Percentiles rank a stretch among this genome's conserved stretches.
phyloP scores from a whole-genome alignment of 345 rosid species.

The Aquilaria malaccensis region DNA sequence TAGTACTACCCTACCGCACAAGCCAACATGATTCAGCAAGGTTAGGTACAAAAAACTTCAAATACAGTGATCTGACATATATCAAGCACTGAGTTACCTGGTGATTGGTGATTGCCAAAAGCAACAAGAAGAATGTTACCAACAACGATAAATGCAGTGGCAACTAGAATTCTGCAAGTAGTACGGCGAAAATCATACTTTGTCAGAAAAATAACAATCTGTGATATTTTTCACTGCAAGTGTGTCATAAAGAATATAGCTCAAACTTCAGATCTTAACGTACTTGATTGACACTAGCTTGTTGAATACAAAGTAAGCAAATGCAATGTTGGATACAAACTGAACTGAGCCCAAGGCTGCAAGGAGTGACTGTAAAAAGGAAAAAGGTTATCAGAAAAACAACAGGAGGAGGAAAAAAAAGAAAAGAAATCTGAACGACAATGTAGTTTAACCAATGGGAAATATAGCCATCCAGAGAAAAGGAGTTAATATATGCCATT shows the following conservation, averaged over 20 bases:
- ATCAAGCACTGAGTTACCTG: slow-evolving; percentile 42
- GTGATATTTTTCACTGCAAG: neutral
- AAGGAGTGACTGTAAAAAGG: slow-evolving; percentile 78
- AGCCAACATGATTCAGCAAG: no score
- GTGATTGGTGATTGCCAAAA: slow-evolving; percentile 97
- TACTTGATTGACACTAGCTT: slow-evolving; percentile 94
- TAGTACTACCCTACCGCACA: no score
- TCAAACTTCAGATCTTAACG: slow-evolving; percentile 31
- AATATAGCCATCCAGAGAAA: no score
- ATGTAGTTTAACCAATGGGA: no score
- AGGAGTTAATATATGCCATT: no score
- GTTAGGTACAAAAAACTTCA: no score
- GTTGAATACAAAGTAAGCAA: slow-evolving; percentile 83
- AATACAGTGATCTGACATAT: no score
- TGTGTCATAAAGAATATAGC: slow-evolving; percentile 11
- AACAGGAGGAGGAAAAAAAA: neutral
- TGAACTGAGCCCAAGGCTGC: slow-evolving; percentile 99
- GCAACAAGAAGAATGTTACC: slow-evolving; percentile 95
- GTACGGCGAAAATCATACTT: slow-evolving; percentile 8
- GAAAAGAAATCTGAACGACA: no score
- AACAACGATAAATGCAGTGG: slow-evolving; percentile 90
- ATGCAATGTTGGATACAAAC: slow-evolving; percentile 93
- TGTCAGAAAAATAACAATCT: slow-evolving; percentile 4
- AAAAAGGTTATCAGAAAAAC: slow-evolving; percentile 9
- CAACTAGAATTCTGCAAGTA: slow-evolving; percentile 68